Evolutionary conservation across 352 stramenopile genomes (phyloP).

Genomic region (Phytophthora vignae): DNA sequence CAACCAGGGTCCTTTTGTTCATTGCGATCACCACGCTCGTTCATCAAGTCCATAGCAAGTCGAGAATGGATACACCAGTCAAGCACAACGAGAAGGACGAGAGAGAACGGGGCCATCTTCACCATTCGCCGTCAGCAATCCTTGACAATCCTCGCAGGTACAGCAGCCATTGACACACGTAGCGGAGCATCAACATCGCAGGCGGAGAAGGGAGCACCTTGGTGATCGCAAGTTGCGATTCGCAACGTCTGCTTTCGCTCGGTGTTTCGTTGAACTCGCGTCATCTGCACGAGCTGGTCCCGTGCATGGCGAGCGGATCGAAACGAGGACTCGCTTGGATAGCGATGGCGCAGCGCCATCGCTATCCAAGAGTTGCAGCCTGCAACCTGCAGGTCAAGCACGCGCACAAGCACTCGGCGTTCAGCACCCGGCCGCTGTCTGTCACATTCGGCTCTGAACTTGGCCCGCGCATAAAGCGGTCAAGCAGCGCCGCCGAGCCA

Average conservation of each 20-base stretch:
- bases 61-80: too few species aligned
- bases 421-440: background rate
- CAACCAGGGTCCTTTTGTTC: too few species aligned
- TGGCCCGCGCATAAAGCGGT: slow-evolving; percentile 17
- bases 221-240: too few species aligned
- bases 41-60: too few species aligned
- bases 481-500: slow-evolving; percentile 5
- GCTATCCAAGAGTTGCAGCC: too few species aligned
- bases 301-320: too few species aligned
- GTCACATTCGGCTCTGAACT: slow-evolving; percentile 25
- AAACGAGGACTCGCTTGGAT: background rate
- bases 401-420: background rate
- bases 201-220: background rate
- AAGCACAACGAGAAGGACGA: too few species aligned
- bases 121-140: too few species aligned
- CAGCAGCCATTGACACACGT: background rate
- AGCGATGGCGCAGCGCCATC: background rate
- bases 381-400: background rate
- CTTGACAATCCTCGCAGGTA: too few species aligned
- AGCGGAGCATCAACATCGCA: background rate
- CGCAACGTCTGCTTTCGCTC: background rate
- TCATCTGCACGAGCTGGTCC: background rate
- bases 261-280: background rate
- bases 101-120: too few species aligned
- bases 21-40: too few species aligned